Evolutionary conservation across 768 basidiomycete genomes (phyloP).

Genomic region (Kwoniella shandongensis): DNA sequence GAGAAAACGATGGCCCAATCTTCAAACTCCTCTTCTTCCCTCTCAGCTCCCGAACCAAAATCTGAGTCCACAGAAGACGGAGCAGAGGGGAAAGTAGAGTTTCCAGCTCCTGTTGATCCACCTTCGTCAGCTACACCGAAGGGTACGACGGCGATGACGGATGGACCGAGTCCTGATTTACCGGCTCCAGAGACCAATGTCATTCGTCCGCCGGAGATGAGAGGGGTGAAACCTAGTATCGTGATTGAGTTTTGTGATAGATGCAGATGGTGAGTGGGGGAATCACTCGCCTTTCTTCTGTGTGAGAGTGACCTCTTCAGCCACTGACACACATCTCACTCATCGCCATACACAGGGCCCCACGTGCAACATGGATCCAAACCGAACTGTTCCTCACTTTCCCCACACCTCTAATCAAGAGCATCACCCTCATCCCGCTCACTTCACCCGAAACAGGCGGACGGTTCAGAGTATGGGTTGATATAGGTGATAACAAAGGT

Average conservation of each 20-base stretch:
- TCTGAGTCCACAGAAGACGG: too few species aligned
- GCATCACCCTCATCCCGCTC: slow-evolving; percentile 71
- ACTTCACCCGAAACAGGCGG: slow-evolving; percentile 81
- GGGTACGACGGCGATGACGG: not conserved
- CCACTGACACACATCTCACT: not conserved
- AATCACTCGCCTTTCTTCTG: not conserved
- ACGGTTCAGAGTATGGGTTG: slow-evolving; percentile 86
- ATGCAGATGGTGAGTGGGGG: slow-evolving; percentile 78
- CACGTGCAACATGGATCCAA: slow-evolving; percentile 88
- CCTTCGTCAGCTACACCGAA: slow-evolving; percentile 5
- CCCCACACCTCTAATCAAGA: slow-evolving; percentile 69
- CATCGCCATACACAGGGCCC: slow-evolving; percentile 78
- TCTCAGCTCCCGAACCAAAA: too few species aligned
- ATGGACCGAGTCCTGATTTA: slow-evolving; percentile 2
- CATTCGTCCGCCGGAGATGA: slow-evolving; percentile 2
- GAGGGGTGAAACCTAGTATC: slow-evolving; percentile 58
- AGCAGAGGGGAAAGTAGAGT: not conserved
- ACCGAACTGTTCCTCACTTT: slow-evolving; percentile 91
- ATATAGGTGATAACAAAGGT: slow-evolving; percentile 39
- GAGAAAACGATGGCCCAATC: not conserved
- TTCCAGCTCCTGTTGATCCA: slow-evolving; percentile 14
- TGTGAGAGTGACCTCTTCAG: not conserved
- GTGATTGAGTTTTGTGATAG: slow-evolving; percentile 90
- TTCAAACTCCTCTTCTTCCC: not conserved
- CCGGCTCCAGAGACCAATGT: not conserved